A percentile compares a stretch with the other conserved stretches of the same genome.
Evolutionary conservation across 2,329 filamentous ascomycete genomes (phyloP).

Genomic region (Colletotrichum phormii): DNA sequence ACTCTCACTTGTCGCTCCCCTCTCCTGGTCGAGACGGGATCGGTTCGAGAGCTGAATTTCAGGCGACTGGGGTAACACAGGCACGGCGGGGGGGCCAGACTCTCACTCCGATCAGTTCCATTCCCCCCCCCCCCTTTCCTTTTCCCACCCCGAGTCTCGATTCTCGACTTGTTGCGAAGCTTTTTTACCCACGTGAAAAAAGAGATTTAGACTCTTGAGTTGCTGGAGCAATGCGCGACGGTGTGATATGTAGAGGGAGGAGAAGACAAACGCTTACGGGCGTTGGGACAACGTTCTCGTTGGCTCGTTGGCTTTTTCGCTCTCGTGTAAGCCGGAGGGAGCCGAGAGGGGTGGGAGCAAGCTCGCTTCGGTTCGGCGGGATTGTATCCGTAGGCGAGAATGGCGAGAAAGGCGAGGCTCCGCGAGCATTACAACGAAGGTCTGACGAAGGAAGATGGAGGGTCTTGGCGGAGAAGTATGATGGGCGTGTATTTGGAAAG

Average conservation of each 20-base stretch:
- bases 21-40: neutral
- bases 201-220: neutral
- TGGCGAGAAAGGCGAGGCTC: neutral
- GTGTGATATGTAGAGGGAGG: constrained; percentile 5
- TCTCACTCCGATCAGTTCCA: no score
- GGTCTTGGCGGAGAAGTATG: no score
- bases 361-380: neutral
- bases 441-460: no score
- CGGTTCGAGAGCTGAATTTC: neutral
- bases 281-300: no score
- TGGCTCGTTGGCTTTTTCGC: no score
- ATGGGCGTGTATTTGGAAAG: no score
- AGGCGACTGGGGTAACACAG: no score
- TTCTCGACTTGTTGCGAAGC: no score
- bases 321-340: neutral
- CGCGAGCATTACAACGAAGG: neutral
- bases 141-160: no score
- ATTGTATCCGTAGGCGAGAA: neutral
- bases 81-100: no score
- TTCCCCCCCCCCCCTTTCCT: neutral
- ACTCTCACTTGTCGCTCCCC: neutral
- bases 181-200: neutral
- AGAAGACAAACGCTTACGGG: no score
- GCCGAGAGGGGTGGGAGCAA: neutral
- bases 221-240: neutral